Base-by-base conservation (phyloP, 2,329 filamentous ascomycete genomes). In the Eutypella sp. region DNA sequence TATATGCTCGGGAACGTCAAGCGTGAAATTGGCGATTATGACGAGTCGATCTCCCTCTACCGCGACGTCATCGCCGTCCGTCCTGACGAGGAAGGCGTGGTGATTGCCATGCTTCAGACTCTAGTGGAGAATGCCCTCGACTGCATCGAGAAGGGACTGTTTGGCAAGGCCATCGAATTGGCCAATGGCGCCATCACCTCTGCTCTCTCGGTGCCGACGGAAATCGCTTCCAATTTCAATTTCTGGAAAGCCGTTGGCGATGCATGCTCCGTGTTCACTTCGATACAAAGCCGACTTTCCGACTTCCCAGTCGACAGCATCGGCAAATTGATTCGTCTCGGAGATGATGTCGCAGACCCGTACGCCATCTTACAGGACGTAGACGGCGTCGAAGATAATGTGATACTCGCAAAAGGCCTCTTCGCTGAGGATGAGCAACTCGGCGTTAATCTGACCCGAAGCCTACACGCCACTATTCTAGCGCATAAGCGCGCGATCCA, bases 1-100 rank as follows among this genome's bases (percentile, higher is more conserved):
- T 96, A 96, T 65, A 95, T 99, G 85, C 79, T 97, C 49, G 91
- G 89, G 34, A 97, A 99, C 58, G 88, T 99, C 45, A 89, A 90
- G 64, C 82, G 91, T 44, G 92, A 97, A 61, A 75, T 97, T 40
- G 90, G 89, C n/a, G 85, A 95, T 36, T 95, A 85, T 57, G 87
- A 96, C 48, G 83, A 87, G 45, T 88, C 93, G 0, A 87, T 95
- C 47, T 64, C 71, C 22, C 79, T 89, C 5, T 96, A 97, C 59
- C 78, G 81, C 55, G 71, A 78, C 10, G 89, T 97, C 7, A 75
- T 95, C 40, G 67, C 73, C 19, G 73, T 76, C 10, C 82, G 84
- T 16, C 79, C 84, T 0, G 71, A 75, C 18, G 93, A 99, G 61
- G 87, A 92, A 58, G 93, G 93, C 2, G 89, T 97, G 3, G 79